Evolutionary conservation across 1,139 yeast species (phyloP).

Genomic region (Candida sojae): DNA sequence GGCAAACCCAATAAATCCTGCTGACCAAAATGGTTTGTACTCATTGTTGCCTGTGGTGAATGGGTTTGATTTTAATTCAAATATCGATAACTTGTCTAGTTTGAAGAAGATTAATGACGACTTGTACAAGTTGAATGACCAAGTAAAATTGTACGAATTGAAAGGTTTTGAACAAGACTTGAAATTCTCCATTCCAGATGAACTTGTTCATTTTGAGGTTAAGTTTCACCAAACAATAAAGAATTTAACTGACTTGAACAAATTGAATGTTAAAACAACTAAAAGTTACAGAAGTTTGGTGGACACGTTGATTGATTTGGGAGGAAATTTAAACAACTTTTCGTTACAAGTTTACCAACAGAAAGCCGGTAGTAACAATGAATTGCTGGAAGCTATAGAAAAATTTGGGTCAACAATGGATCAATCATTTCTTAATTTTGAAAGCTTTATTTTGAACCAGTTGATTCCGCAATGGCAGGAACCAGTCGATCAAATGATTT

Average conservation of each 20-base stretch:
- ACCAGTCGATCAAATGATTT: constrained; percentile 43
- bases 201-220: constrained; percentile 36
- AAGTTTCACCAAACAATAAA: constrained; percentile 37
- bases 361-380: constrained; percentile 18
- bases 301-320: constrained; percentile 40
- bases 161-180: constrained; percentile 23
- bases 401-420: constrained; percentile 51
- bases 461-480: constrained; percentile 51
- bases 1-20: constrained; percentile 48
- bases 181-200: constrained; percentile 30
- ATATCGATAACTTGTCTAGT: constrained; percentile 33
- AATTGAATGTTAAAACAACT: constrained; percentile 32
- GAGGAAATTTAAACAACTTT: constrained; percentile 50
- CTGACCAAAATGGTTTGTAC: constrained; percentile 49
- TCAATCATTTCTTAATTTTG: constrained; percentile 41
- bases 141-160: constrained; percentile 34
- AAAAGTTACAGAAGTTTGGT: constrained; percentile 33
- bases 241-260: constrained; percentile 34
- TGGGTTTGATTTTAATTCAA: constrained; percentile 36
- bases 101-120: constrained; percentile 40
- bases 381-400: constrained; percentile 38
- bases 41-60: constrained; percentile 41
- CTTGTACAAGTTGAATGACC: constrained; percentile 34
- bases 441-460: constrained; percentile 34
- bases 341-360: constrained; percentile 45